Base-by-base conservation (phyloP, 2,329 filamentous ascomycete species). In the Ascochyta lentis region DNA sequence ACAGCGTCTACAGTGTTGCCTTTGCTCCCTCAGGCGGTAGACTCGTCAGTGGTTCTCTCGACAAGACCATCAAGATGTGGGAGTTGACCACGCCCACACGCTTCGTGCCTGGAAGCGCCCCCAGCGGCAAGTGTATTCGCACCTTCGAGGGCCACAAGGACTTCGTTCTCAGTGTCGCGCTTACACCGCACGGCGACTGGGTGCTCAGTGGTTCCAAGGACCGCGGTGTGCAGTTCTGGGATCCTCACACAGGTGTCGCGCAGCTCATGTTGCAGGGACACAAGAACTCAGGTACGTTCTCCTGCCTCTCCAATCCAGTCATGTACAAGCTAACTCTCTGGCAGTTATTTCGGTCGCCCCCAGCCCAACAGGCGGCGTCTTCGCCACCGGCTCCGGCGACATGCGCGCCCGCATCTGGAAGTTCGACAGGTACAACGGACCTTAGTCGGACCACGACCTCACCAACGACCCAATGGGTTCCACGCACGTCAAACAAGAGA, bases 41-140 rank as follows among this genome's bases (percentile, higher is more conserved):
- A 65, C 87, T 99, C 37, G 94, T 98, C 71, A 96, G 90, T 69
- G 95, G 95, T 61, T 96, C 90, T 83, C 81, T 98, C 66, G 95
- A 99, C 76, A 96, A 96, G 83, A 98, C 94, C 0, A 98, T 98
- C 82, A 96, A 97, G 82, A 96, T 98, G 89, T 99, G 95, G 93
- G 93, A 97, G 80, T 84, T 99, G 46, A 88, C 85, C 51, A 85
- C 89, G 22, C 86, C 89, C 40, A 85, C 90, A 66, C 82, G 83
- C 65, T 85, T 88, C 68, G 84, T 87, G 56, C 83, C 86, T 42
- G 86, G 84, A 71, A 83, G 85, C 40, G 86, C 88, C 8, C 96
- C 95, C 81, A 89, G 90, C 33, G 94, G 95, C 67, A 92, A 96
- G 76, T 98, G 95, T 74, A 88, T 97, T 69, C 92, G 93, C 80